A percentile compares a stretch with the other conserved stretches of the same genome.
Conservation (phyloP, 805 yeast genomes). For the Suhomyces kilbournensis region DNA sequence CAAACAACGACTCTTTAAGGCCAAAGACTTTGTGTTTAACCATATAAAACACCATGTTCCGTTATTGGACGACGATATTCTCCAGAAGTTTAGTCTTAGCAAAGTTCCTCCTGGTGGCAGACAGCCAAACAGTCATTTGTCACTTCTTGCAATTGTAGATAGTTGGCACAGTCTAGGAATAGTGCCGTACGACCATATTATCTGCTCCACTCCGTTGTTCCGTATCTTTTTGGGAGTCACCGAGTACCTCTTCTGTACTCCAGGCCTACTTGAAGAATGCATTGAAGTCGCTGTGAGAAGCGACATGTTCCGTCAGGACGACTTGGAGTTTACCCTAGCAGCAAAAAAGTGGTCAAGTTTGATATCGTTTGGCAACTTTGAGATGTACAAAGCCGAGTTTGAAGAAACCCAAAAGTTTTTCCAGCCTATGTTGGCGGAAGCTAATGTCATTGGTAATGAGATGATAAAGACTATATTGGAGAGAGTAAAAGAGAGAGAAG, state of each 20-base stretch:
- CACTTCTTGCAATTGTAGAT: constrained; percentile 87
- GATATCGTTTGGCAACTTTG: constrained; percentile 71
- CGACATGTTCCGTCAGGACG: constrained; percentile 77
- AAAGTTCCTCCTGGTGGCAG: constrained; percentile 64
- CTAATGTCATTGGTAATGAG: constrained; percentile 84
- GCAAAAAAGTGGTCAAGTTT: constrained; percentile 87
- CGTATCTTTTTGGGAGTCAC: constrained; percentile 92
- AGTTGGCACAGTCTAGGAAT: constrained; percentile 85
- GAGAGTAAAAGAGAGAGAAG: constrained; percentile 24
- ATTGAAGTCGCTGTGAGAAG: constrained; percentile 68
- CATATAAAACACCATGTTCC: constrained; percentile 53
- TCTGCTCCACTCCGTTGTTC: constrained; percentile 90
- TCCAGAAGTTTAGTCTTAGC: constrained; percentile 76
- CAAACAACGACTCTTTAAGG: constrained; percentile 54
- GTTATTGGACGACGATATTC: constrained; percentile 70
- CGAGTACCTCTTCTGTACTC: constrained; percentile 84
- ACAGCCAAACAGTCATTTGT: constrained; percentile 84
- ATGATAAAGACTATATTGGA: constrained; percentile 80
- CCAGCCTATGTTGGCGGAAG: constrained; percentile 82
- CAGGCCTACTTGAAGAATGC: constrained; percentile 77
- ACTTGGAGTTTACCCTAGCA: constrained; percentile 86
- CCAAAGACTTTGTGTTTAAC: constrained; percentile 75
- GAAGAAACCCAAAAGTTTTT: constrained; percentile 82
- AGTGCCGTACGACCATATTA: constrained; percentile 94
- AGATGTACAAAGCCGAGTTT: constrained; percentile 67